Conservation (phyloP, 495 filamentous ascomycete genomes). For the Penicillium coprophilum region DNA sequence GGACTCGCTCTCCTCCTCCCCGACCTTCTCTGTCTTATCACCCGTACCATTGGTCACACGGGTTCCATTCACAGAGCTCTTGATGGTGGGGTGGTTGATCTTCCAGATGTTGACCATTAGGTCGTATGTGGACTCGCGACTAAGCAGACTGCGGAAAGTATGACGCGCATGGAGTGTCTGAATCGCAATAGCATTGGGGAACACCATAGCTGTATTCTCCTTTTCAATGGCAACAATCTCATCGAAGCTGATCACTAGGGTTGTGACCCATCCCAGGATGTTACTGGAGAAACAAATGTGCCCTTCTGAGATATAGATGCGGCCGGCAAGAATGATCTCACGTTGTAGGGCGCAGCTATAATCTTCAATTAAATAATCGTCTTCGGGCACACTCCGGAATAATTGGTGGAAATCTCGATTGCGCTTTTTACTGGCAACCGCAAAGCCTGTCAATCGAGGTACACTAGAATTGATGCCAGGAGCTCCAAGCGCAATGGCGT, state of each 20-base stretch:
- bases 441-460: constrained; percentile 87
- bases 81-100: constrained; percentile 84
- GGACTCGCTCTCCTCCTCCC: constrained; percentile 51
- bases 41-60: constrained; percentile 73
- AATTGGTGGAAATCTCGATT: constrained; percentile 93
- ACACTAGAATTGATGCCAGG: constrained; percentile 56
- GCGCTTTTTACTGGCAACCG: constrained; percentile 91
- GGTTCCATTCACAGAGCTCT: constrained; percentile 86
- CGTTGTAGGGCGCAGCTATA: constrained; percentile 95
- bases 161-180: constrained; percentile 94
- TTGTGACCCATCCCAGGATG: constrained; percentile 97
- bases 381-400: constrained; percentile 95
- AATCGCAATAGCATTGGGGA: constrained; percentile 97
- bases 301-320: constrained; percentile 94
- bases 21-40: constrained; percentile 87
- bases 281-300: constrained; percentile 99
- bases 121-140: constrained; percentile 94
- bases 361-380: constrained; percentile 97
- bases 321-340: constrained; percentile 91
- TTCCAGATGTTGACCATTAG: constrained; percentile 98
- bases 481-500: constrained; percentile 63
- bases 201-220: constrained; percentile 90
- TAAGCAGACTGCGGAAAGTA: constrained; percentile 91
- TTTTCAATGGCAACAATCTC: constrained; percentile 97
- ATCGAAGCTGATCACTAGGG: constrained; percentile 95